phyloP scores from a whole-genome alignment of 306 rosid genomes.

The Quillaja saponaria region DNA sequence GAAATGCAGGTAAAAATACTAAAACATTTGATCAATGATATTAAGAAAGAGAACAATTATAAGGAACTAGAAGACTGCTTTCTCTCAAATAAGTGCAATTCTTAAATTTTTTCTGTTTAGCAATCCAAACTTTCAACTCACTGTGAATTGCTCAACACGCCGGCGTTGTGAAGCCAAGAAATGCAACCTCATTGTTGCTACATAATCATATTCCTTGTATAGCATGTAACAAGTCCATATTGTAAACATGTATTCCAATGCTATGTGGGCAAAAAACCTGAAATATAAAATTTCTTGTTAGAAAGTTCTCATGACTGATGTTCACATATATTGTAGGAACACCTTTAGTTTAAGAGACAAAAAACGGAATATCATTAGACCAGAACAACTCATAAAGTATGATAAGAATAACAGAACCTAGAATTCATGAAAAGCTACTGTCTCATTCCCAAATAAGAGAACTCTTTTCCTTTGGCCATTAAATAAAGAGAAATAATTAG shows the following conservation, averaged over 20 bases:
- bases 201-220: conserved; percentile 70
- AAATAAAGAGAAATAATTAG: not conserved
- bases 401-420: too few relatives aligned
- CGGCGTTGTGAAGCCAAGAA: conserved; percentile 79
- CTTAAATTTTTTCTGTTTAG: conserved; percentile 3
- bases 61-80: conserved; percentile 10
- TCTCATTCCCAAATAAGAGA: too few relatives aligned
- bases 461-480: too few relatives aligned
- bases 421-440: too few relatives aligned
- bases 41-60: conserved; percentile 1
- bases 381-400: too few relatives aligned
- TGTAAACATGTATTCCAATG: conserved; percentile 82
- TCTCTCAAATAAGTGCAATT: conserved; percentile 4
- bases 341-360: too few relatives aligned
- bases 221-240: conserved; percentile 74
- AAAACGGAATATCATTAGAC: too few relatives aligned
- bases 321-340: too few relatives aligned
- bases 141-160: conserved; percentile 88
- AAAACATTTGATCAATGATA: conserved; percentile 5
- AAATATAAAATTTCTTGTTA: conserved; percentile 34
- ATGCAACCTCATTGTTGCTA: conserved; percentile 73
- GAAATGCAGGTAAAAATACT: not conserved
- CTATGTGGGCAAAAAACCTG: conserved; percentile 92
- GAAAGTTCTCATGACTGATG: not conserved
- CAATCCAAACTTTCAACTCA: conserved; percentile 35